Evolutionary conservation across 2,329 filamentous ascomycete species (phyloP).

Genomic region (Exophiala sideris): DNA sequence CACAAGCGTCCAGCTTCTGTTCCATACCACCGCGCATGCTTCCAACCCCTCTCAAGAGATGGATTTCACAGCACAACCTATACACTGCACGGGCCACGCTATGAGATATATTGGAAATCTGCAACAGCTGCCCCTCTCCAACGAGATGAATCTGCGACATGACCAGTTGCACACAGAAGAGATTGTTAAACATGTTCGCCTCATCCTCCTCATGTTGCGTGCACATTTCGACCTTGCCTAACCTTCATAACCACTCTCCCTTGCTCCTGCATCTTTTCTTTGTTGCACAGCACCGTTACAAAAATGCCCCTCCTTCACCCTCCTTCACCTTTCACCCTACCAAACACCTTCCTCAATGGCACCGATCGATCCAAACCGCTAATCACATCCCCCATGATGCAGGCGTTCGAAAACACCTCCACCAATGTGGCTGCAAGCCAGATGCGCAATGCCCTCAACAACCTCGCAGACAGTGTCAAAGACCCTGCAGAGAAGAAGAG

Average conservation of each 20-base stretch:
- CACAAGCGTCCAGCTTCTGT: slow-evolving; percentile 1
- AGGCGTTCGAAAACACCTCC: slow-evolving; percentile 99
- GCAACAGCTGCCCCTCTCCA: not conserved
- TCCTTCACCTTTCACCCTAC: slow-evolving; percentile 9
- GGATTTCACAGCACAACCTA: not conserved
- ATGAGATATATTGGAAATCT: not conserved
- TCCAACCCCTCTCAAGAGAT: not conserved
- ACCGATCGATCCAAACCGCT: slow-evolving; percentile 7
- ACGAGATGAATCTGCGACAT: not conserved
- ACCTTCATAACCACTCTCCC: not conserved
- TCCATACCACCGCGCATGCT: not conserved
- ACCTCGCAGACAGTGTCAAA: slow-evolving; percentile 82
- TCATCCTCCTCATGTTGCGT: slow-evolving; percentile 10
- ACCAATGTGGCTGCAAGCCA: slow-evolving; percentile 96
- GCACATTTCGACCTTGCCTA: slow-evolving; percentile 3
- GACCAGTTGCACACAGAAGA: slow-evolving; percentile 1
- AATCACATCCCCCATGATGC: slow-evolving; percentile 26
- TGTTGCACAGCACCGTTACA: not conserved
- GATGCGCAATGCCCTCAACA: slow-evolving; percentile 97
- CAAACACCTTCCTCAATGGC: not conserved
- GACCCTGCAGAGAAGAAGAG: slow-evolving; percentile 72
- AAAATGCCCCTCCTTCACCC: slow-evolving; percentile 16
- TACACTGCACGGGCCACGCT: slow-evolving; percentile 12
- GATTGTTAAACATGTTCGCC: slow-evolving; percentile 1
- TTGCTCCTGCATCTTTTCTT: not conserved